These are phyloP conservation scores for Eimeria maxima DNA, from an alignment of 169 alveolate species.

Conservation along the genomic window DNA sequence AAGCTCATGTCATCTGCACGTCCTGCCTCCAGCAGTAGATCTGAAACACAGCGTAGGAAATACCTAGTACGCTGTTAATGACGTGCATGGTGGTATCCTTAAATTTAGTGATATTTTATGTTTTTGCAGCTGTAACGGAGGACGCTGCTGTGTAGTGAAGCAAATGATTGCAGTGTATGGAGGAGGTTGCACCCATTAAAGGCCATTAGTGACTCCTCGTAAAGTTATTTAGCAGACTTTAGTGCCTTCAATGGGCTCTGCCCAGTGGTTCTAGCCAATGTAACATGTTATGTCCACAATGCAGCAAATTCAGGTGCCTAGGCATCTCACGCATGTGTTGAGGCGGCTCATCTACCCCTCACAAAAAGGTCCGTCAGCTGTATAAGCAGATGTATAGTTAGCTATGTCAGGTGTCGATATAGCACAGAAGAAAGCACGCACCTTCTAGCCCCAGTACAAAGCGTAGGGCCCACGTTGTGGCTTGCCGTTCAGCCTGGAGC, in stretches of 20 bases:
- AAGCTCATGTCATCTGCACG: background rate
- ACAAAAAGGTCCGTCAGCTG: no score
- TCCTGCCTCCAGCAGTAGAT: background rate
- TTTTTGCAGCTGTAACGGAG: background rate
- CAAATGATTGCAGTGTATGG: no score
- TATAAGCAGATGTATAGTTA: no score
- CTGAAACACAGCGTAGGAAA: background rate
- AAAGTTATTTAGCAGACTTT: background rate
- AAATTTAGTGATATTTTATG: background rate
- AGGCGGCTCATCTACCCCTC: no score
- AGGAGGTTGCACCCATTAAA: no score
- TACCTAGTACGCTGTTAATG: no score
- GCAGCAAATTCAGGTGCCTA: background rate
- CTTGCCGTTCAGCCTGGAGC: conserved; percentile 31
- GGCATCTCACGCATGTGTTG: no score
- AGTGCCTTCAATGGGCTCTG: background rate
- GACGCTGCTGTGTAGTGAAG: no score
- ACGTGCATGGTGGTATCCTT: background rate
- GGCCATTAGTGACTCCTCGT: no score
- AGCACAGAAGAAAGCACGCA: background rate
- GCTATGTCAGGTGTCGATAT: no score
- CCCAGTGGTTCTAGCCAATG: background rate
- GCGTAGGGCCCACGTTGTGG: conserved; percentile 12
- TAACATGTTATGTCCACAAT: background rate
- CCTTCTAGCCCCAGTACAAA: conserved; percentile 39